Base-by-base conservation (phyloP, 2,329 filamentous ascomycete genomes). In the Fusarium musae region DNA sequence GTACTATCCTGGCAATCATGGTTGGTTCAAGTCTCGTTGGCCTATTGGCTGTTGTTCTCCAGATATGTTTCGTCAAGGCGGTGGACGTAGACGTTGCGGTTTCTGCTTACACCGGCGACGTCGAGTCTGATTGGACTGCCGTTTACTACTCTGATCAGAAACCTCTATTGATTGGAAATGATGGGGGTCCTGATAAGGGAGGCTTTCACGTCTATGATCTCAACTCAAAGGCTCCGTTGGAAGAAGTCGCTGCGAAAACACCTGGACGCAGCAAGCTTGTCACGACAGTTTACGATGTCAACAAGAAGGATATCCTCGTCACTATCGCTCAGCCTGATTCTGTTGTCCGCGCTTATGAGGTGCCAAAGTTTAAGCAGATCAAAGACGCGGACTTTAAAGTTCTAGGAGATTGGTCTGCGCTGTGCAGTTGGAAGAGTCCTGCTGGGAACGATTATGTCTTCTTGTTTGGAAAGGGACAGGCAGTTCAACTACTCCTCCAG, bases 181-280 rank as follows among this genome's bases (percentile, higher is more conserved):
- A 87, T 58, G 84, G 82, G 17, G 82, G 81, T 1, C 81, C 84
- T 12, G 82, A 80, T 26, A 82, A 80, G 7, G 85, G 85, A 16
- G 85, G 85, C 0, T 82, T 86, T 39, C 84, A 80, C 50, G 76
- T 79, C 15, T 86, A 81, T 70, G 69, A 76, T 13, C 69, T 85
- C 39, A 72, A 78, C 47, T 77, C 75, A 32, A 71, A 78, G 44
- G 75, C 77, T 9, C 75, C 77, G 9, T 69, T 85, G 15, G 54
- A 72, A 4, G 80, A 84, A 63, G 73, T 80, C 13, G 67, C 73
- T 6, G 77, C 80, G 28, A 72, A 79, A 43, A 78, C 78, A 28
- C 81, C 84, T 2, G 84, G 85, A 8, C 82, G 85, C 34, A 85
- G 84, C n/a, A 86, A 86, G 72, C 79, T 85, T 11, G 79, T 86